Conservation (phyloP, 75 land plant species). For the Selaginella tamariscina region DNA sequence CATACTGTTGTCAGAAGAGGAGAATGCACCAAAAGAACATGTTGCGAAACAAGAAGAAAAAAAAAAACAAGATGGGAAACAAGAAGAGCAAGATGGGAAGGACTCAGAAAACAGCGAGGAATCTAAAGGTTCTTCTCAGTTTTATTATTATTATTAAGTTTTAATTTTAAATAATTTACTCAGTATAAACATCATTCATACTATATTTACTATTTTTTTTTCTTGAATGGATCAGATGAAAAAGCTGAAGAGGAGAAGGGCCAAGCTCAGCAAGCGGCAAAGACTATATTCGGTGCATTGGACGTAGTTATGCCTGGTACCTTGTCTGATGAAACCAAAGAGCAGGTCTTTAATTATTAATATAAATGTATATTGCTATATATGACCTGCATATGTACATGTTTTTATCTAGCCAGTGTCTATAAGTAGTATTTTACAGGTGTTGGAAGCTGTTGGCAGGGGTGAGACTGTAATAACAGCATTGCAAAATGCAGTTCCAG, state of each 20-base stretch:
- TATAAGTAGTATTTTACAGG: slow-evolving; percentile 39
- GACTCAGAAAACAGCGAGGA: too few relatives aligned
- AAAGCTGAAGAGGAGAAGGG: slow-evolving; percentile 35
- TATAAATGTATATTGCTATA: too few relatives aligned
- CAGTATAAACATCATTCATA: too few relatives aligned
- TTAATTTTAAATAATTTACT: too few relatives aligned
- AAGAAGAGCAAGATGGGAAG: neutral
- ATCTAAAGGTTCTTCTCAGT: too few relatives aligned
- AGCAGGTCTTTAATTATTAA: slow-evolving; percentile 38
- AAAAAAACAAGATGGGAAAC: neutral
- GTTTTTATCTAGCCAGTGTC: neutral
- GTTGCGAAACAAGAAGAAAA: neutral
- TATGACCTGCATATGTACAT: neutral
- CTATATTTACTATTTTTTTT: too few relatives aligned
- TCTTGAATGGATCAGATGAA: neutral
- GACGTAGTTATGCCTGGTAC: slow-evolving; percentile 82
- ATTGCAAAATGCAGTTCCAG: slow-evolving; percentile 91
- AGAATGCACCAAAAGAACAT: neutral
- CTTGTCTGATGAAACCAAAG: slow-evolving; percentile 51
- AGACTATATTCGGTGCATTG: slow-evolving; percentile 73
- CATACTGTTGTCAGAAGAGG: too few relatives aligned
- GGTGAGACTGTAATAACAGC: slow-evolving; percentile 84
- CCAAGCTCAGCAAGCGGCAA: slow-evolving; percentile 53
- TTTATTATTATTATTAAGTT: too few relatives aligned
- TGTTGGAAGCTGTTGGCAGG: slow-evolving; percentile 63